Evolutionary conservation across 257 asterid genomes (phyloP).

Genomic region (Fraxinus anomala): DNA sequence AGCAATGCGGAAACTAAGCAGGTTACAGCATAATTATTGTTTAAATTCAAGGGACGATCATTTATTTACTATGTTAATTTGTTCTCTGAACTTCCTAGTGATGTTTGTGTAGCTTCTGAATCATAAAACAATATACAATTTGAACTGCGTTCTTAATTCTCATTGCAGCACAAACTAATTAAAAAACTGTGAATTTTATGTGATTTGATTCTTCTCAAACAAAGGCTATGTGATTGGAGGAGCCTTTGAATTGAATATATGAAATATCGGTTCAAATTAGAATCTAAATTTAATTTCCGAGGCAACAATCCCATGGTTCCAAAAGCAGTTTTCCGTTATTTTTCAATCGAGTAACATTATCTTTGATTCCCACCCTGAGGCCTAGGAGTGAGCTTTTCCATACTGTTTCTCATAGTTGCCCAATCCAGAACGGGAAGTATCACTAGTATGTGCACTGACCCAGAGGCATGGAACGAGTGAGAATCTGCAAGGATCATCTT

Average conservation of each 20-base stretch:
- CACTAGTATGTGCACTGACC: too few species aligned
- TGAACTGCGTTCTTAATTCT: not conserved
- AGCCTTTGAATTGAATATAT: not conserved
- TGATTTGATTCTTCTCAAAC: not conserved
- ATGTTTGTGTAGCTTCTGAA: not conserved
- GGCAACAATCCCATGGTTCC: too few species aligned
- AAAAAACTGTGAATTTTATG: not conserved
- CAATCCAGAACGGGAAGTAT: too few species aligned
- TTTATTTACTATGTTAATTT: not conserved
- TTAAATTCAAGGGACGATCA: conserved; percentile 5
- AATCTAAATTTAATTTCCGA: not conserved
- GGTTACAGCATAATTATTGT: conserved; percentile 29
- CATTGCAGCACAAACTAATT: not conserved
- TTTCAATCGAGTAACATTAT: too few species aligned
- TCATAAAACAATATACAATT: not conserved
- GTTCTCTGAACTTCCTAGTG: not conserved
- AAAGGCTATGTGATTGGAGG: not conserved
- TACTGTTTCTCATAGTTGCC: too few species aligned
- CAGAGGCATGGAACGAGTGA: too few species aligned
- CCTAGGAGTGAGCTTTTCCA: too few species aligned
- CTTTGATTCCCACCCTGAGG: too few species aligned
- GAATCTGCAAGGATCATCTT: too few species aligned
- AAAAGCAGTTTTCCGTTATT: too few species aligned
- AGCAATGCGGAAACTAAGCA: conserved; percentile 30
- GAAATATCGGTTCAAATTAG: not conserved